phyloP scores from a whole-genome alignment of 2,329 filamentous ascomycete genomes.

The Calonectria crousiana region DNA sequence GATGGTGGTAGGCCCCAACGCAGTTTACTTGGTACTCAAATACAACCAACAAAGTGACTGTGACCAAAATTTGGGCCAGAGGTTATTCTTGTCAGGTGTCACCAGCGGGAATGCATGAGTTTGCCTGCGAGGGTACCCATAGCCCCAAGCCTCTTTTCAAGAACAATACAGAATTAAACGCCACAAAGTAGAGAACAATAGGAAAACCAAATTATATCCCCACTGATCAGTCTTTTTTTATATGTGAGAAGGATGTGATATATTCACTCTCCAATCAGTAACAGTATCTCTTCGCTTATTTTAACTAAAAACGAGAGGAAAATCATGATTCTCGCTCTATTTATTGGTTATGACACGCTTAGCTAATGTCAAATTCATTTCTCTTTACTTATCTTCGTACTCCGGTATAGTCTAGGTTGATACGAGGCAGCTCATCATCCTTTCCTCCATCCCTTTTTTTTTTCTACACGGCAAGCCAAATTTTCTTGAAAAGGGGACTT shows the following conservation, averaged over 20 bases:
- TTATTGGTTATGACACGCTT: conserved; percentile 33
- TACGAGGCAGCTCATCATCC: background rate
- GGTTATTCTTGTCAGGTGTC: background rate
- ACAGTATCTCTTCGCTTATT: conserved; percentile 40
- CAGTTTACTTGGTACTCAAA: background rate
- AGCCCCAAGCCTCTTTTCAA: background rate
- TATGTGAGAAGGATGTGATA: conserved; percentile 35
- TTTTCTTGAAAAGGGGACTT: background rate
- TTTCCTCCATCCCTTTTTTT: background rate
- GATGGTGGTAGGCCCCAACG: background rate
- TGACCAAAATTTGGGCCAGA: background rate
- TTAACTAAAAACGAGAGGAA: conserved; percentile 8
- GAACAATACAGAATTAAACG: background rate
- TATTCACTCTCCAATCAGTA: conserved; percentile 33
- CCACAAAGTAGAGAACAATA: conserved; percentile 46
- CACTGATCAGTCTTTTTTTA: conserved; percentile 23
- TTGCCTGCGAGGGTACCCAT: conserved; percentile 20
- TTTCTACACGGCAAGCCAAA: background rate
- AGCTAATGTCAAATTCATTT: conserved; percentile 17
- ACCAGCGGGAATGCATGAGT: background rate
- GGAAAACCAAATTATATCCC: conserved; percentile 40
- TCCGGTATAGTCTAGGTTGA: background rate
- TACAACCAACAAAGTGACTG: background rate
- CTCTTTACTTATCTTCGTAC: conserved; percentile 12
- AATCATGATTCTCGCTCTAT: conserved; percentile 14